A percentile compares a stretch with the other conserved stretches of the same genome.
Conservation (phyloP, 148 eudicot genomes). For the Silene conica region DNA sequence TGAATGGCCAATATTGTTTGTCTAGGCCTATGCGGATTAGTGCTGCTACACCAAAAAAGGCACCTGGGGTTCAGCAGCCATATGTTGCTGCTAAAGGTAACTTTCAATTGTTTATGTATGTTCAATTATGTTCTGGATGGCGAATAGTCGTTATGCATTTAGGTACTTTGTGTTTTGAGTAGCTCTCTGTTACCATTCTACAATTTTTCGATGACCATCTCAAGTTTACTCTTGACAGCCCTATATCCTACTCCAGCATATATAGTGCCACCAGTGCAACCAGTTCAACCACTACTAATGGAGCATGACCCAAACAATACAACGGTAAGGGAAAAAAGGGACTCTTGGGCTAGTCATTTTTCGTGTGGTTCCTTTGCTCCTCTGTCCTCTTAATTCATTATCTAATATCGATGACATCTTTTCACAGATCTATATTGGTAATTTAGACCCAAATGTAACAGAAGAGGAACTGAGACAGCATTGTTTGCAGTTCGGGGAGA, state of each 20-base stretch:
- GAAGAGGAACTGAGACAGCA: constrained; percentile 91
- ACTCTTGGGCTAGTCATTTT: background rate
- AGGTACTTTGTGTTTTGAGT: background rate
- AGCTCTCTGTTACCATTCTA: background rate
- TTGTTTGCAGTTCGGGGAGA: constrained; percentile 86
- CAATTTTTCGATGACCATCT: background rate
- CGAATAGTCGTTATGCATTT: background rate
- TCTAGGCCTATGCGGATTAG: constrained; percentile 97
- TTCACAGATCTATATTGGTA: constrained; percentile 75
- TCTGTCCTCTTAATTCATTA: background rate
- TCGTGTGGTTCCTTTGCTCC: background rate
- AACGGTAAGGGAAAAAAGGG: constrained; percentile 50
- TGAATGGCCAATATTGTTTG: constrained; percentile 91
- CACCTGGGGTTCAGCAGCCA: constrained; percentile 62
- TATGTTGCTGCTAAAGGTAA: constrained; percentile 72
- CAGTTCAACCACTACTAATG: constrained; percentile 48
- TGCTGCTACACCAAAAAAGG: constrained; percentile 94
- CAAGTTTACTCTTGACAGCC: constrained; percentile 37
- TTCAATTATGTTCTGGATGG: background rate
- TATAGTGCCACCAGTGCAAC: constrained; percentile 24
- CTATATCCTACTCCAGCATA: constrained; percentile 72
- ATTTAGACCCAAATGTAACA: constrained; percentile 74
- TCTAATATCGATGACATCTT: background rate
- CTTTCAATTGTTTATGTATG: background rate
- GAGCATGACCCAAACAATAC: constrained; percentile 85